Evolutionary conservation across 108 stramenopile genomes (phyloP).

Genomic region (Nitzschia putrida): DNA sequence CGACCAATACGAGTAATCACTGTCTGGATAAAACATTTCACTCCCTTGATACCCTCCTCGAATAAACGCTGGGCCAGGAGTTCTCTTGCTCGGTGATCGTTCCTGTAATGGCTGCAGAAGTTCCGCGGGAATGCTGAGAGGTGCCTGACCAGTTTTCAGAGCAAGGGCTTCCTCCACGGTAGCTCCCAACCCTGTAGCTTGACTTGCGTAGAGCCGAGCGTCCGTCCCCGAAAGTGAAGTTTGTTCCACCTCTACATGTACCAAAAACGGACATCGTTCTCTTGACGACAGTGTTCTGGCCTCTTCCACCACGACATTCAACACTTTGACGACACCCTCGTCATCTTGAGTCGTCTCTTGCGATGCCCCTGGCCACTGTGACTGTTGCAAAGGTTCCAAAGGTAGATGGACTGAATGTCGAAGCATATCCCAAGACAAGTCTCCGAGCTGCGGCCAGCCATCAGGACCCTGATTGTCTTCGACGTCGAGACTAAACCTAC

Average conservation of each 20-base stretch:
- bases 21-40: background rate
- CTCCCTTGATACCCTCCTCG: slow-evolving; percentile 40
- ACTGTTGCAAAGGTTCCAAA: slow-evolving; percentile 59
- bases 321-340: slow-evolving; percentile 65
- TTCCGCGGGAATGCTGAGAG: slow-evolving; percentile 36
- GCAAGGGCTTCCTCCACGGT: slow-evolving; percentile 77
- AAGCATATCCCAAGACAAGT: slow-evolving; percentile 66
- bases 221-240: slow-evolving; percentile 80
- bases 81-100: background rate
- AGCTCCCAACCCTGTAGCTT: slow-evolving; percentile 54
- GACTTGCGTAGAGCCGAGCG: slow-evolving; percentile 75
- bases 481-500: slow-evolving; percentile 80
- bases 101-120: slow-evolving; percentile 3
- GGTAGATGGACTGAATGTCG: slow-evolving; percentile 82
- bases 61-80: background rate
- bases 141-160: slow-evolving; percentile 1
- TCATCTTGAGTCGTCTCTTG: background rate
- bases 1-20: too few relatives aligned
- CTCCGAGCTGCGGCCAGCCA: slow-evolving; percentile 51
- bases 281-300: slow-evolving; percentile 68
- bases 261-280: slow-evolving; percentile 81
- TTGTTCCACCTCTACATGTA: slow-evolving; percentile 81
- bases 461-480: slow-evolving; percentile 63
- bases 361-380: slow-evolving; percentile 61
- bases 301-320: slow-evolving; percentile 74